Evolutionary conservation across 257 asterid genomes (phyloP), one percentile per base, ranked within the genome.

Genomic region (Plantago elongata): DNA sequence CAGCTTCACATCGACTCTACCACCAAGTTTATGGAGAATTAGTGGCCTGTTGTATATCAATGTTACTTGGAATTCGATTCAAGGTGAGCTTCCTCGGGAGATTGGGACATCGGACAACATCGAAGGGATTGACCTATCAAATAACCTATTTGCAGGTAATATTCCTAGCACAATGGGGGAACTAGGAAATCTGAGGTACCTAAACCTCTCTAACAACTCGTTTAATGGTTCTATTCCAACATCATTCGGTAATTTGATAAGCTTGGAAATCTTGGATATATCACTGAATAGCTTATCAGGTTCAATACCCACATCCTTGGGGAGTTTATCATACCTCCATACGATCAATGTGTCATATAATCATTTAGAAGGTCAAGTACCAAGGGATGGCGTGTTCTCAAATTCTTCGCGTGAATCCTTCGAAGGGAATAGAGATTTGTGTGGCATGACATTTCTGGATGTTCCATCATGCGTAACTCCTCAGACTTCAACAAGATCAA

Each of bases 141-240:
- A 57, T 15, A 74, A 77, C 69, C 72, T 34, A 29, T 34, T 80
- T 13, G 66, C 71, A 0, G 74, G 83, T 55, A 51, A 5, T 10
- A 72, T 80, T 14, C 79, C 81, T 42, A 58, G 57, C 16, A n/a
- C 79, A 34, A 22, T 77, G 0, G 83, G 81, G 13, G 63, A 63
- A 42, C 75, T 74, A 3, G 9, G 1, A 52, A 27, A 4, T 30
- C 61, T 80, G 51, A 63, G 64, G 13, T 47, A 68, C 60, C 72
- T 80, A 16, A 66, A 62, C 29, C 68, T 80, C 29, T 74, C 80
- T 49, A 56, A 72, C 22, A 74, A 77, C 63, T 64, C 69, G 9
- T 74, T 80, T 0, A 57, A 54, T 16, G 78, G 86, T 43, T 54
- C 65, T 11, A 80, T 80, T 72, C 83, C 85, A 11, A 12, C 60